Conservation (phyloP, 768 basidiomycete species). For the Daedaleopsis nitida region DNA sequence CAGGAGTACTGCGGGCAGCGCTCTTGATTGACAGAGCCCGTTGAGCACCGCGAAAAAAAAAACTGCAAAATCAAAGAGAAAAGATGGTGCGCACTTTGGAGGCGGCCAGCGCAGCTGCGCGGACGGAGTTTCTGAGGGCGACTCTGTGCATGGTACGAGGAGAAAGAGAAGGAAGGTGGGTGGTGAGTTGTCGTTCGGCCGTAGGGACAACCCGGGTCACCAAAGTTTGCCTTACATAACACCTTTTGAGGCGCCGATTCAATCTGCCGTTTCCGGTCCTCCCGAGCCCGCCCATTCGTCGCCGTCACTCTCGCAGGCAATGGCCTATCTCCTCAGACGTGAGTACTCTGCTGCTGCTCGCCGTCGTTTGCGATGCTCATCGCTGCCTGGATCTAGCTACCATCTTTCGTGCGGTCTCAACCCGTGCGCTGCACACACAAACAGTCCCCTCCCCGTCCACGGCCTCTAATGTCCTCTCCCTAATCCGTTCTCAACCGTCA, state of each 20-base stretch:
- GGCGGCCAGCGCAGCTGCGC: constrained; percentile 75
- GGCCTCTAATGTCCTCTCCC: constrained; percentile 65
- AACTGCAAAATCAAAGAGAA: constrained; percentile 21
- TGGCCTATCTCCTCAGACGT: constrained; percentile 33
- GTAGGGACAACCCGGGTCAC: constrained; percentile 26
- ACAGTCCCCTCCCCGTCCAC: constrained; percentile 35
- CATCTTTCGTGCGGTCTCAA: constrained; percentile 25
- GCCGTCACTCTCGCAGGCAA: constrained; percentile 14
- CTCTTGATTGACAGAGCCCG: constrained; percentile 33
- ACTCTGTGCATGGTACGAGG: constrained; percentile 76
- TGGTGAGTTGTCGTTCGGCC: constrained; percentile 26
- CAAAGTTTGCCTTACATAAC: constrained; percentile 27
- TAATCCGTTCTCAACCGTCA: constrained; percentile 88
- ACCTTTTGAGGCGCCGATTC: constrained; percentile 27
- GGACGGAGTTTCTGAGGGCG: constrained; percentile 82
- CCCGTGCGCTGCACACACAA: constrained; percentile 37
- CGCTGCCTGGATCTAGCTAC: neutral
- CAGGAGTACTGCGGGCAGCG: constrained; percentile 45
- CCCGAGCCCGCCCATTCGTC: constrained; percentile 19
- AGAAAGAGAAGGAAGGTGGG: constrained; percentile 45
- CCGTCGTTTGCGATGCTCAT: constrained; percentile 7
- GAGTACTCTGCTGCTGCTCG: constrained; percentile 13
- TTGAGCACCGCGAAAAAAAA: constrained; percentile 11
- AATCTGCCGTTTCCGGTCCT: constrained; percentile 23
- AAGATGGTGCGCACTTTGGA: constrained; percentile 48